Conservation (phyloP, 148 eudicot genomes). For the Heliamphora exappendiculata region DNA sequence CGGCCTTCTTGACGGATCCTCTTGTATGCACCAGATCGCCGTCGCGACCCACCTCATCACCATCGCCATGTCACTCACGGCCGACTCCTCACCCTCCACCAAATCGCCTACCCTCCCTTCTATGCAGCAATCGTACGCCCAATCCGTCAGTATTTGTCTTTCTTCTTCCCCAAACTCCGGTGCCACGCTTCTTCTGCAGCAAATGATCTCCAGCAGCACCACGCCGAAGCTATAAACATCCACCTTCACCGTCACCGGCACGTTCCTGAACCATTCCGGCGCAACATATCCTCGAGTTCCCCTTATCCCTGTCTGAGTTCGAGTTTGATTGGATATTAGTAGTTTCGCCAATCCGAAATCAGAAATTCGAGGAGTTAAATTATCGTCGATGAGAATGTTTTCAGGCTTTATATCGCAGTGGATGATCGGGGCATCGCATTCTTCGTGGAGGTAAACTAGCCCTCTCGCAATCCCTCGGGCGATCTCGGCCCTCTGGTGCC, state of each 20-base stretch:
- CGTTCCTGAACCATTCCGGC: conserved; percentile 13
- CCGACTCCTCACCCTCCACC: conserved; percentile 13
- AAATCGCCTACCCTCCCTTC: conserved; percentile 1
- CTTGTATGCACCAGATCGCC: conserved; percentile 5
- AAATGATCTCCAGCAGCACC: conserved; percentile 12
- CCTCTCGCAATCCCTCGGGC: conserved; percentile 20
- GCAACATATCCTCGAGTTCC: conserved; percentile 21
- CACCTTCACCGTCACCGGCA: conserved; percentile 7
- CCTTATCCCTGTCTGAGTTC: conserved; percentile 9
- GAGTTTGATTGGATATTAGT: neutral
- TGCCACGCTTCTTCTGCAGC: conserved; percentile 9
- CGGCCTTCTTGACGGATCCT: conserved; percentile 6
- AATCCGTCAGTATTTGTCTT: conserved; percentile 4
- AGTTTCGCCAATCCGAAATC: conserved; percentile 16
- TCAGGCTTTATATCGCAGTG: conserved; percentile 20
- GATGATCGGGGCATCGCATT: conserved; percentile 11
- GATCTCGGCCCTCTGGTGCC: conserved; percentile 3
- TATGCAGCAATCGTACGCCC: conserved; percentile 17
- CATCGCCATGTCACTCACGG: neutral
- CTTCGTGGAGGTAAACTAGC: conserved; percentile 16
- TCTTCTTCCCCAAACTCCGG: conserved; percentile 8
- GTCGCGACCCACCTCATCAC: conserved; percentile 5
- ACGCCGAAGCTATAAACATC: conserved; percentile 19
- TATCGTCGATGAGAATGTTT: conserved; percentile 6
- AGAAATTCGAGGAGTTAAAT: neutral